phyloP scores from a whole-genome alignment of 345 rosid genomes.

The Sisymbrium irio region DNA sequence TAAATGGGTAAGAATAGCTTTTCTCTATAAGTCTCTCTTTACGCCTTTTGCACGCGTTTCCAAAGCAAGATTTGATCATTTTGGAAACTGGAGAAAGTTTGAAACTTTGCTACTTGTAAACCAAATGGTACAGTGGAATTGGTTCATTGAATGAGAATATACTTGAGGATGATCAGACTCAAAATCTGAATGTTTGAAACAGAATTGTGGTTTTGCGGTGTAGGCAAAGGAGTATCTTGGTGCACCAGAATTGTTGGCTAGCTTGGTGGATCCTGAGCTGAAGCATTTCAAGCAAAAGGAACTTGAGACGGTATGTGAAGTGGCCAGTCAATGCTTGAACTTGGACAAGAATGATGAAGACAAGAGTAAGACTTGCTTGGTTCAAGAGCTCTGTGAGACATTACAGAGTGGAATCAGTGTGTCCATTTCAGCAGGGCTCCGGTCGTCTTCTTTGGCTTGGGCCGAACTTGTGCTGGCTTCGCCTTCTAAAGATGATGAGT shows the following conservation, averaged over 20 bases:
- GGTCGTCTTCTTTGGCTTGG: conserved; percentile 91
- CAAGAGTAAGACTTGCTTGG: conserved; percentile 23
- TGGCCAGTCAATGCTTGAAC: conserved; percentile 60
- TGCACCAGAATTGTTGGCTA: conserved; percentile 56
- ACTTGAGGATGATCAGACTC: neutral
- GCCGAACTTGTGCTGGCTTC: conserved; percentile 87
- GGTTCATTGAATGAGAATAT: neutral
- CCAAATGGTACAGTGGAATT: conserved; percentile 4
- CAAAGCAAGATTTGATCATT: neutral
- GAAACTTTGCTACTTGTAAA: neutral
- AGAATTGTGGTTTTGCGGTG: neutral
- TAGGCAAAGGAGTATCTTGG: conserved; percentile 88
- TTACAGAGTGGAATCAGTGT: conserved; percentile 75
- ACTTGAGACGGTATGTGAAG: conserved; percentile 75
- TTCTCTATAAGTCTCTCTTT: conserved; percentile 1
- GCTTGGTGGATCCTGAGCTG: conserved; percentile 82
- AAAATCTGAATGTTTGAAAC: neutral
- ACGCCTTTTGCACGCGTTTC: too few species aligned
- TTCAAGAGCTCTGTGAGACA: conserved; percentile 50
- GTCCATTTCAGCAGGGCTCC: conserved; percentile 59
- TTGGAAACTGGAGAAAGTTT: neutral
- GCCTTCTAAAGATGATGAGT: conserved; percentile 33
- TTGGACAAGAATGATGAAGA: conserved; percentile 37
- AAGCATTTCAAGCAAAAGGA: conserved; percentile 70
- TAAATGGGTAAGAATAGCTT: conserved; percentile 66